Evolutionary conservation across 2,329 filamentous ascomycete species (phyloP).

Genomic region (Pleurostoma richardsiae): DNA sequence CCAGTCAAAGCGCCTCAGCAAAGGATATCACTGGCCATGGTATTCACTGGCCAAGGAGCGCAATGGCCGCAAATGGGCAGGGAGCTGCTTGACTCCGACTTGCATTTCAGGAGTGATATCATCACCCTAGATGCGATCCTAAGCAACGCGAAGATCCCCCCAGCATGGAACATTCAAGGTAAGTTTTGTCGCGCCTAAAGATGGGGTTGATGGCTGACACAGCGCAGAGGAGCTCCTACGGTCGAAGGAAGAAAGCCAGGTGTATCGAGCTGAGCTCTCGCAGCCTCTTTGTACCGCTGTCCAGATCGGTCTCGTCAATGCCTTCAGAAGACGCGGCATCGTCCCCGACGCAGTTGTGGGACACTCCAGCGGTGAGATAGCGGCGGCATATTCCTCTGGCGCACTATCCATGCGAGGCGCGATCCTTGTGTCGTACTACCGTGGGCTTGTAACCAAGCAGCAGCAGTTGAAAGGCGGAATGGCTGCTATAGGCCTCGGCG

Average conservation of each 20-base stretch:
- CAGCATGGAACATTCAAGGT: constrained; percentile 15
- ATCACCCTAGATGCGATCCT: not conserved
- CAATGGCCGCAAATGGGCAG: constrained; percentile 22
- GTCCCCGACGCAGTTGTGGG: constrained; percentile 20
- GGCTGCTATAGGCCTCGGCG: constrained; percentile 5
- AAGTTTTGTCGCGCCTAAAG: too few relatives aligned
- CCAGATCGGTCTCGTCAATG: constrained; percentile 20
- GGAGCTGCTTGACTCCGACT: constrained; percentile 14
- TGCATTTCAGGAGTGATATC: constrained; percentile 2
- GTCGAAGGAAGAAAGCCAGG: constrained; percentile 5
- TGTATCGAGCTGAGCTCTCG: constrained; percentile 18
- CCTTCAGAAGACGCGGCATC: constrained; percentile 15
- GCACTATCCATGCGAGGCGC: constrained; percentile 5
- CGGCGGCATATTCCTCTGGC: constrained; percentile 3
- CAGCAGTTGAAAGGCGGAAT: constrained; percentile 1
- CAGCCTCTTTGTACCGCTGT: constrained; percentile 25
- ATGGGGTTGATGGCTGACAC: too few relatives aligned
- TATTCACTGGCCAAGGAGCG: constrained; percentile 15
- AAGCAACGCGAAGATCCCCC: constrained; percentile 10
- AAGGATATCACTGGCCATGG: constrained; percentile 9
- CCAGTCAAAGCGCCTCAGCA: not conserved
- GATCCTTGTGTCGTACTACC: constrained; percentile 7
- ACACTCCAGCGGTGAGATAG: constrained; percentile 14
- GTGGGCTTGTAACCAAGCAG: constrained; percentile 1
- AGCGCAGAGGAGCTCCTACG: constrained; percentile 14